Evolutionary conservation across 164 flowering plant species (phyloP).

Genomic region (Piper betle): DNA sequence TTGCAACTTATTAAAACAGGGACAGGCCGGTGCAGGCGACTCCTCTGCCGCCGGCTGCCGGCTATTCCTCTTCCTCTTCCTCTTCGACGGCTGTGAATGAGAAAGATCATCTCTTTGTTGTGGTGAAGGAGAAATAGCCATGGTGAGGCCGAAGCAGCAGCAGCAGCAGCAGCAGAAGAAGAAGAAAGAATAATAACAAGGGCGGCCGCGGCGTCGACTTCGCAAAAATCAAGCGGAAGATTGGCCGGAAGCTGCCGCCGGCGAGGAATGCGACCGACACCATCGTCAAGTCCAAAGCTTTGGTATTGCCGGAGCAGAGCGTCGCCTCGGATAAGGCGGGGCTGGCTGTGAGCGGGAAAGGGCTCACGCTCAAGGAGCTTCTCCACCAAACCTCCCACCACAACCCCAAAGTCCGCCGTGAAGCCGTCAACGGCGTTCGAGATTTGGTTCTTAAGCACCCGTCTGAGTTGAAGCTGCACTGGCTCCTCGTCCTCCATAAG

Average conservation of each 20-base stretch:
- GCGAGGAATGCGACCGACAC: constrained; percentile 77
- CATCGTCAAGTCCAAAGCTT: constrained; percentile 75
- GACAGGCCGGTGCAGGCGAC: too few species aligned
- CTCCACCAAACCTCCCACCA: constrained; percentile 90
- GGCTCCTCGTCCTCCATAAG: constrained; percentile 60
- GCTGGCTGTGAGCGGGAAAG: constrained; percentile 65
- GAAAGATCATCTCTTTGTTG: too few species aligned
- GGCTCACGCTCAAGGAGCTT: constrained; percentile 87
- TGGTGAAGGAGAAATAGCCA: too few species aligned
- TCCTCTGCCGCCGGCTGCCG: too few species aligned
- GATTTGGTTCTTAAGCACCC: constrained; percentile 54
- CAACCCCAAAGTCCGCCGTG: constrained; percentile 74
- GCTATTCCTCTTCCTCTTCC: too few species aligned
- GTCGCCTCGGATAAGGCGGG: constrained; percentile 74
- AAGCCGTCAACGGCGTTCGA: constrained; percentile 71
- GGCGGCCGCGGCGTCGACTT: too few species aligned
- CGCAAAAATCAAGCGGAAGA: constrained; percentile 70
- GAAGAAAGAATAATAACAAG: too few species aligned
- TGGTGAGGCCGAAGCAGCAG: too few species aligned
- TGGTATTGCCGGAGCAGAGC: constrained; percentile 87
- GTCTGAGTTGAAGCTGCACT: constrained; percentile 50
- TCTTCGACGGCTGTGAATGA: too few species aligned
- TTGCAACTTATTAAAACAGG: too few species aligned
- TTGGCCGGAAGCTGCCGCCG: constrained; percentile 89
- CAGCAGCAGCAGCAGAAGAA: too few species aligned